Conservation (phyloP, 805 yeast species). For the Kodamaea sagamina region DNA sequence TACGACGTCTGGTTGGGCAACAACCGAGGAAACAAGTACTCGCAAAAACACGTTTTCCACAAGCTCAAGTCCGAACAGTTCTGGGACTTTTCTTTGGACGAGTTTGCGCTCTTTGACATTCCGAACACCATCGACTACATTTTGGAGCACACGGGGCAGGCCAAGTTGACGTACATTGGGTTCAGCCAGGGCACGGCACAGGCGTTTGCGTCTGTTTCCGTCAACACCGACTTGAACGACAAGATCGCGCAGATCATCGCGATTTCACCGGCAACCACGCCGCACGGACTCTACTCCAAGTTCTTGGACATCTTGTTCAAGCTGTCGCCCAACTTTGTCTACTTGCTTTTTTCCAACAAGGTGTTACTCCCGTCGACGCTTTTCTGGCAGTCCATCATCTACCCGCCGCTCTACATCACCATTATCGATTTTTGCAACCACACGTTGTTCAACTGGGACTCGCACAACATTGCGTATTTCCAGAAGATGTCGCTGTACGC, state of each 20-base stretch:
- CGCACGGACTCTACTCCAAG: slow-evolving; percentile 77
- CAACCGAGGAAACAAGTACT: slow-evolving; percentile 90
- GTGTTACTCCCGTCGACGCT: slow-evolving; percentile 74
- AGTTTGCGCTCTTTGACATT: slow-evolving; percentile 86
- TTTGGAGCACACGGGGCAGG: slow-evolving; percentile 45
- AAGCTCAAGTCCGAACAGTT: slow-evolving; percentile 49
- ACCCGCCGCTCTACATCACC: slow-evolving; percentile 72
- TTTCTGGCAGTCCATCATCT: slow-evolving; percentile 77
- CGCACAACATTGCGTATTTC: slow-evolving; percentile 63
- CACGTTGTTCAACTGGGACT: slow-evolving; percentile 77
- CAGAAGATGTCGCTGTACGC: slow-evolving; percentile 83
- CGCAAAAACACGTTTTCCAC: slow-evolving; percentile 65
- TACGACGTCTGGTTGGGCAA: slow-evolving; percentile 96
- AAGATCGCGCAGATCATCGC: slow-evolving; percentile 66
- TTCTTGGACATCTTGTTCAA: slow-evolving; percentile 73
- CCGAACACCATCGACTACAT: slow-evolving; percentile 82
- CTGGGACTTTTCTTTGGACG: slow-evolving; percentile 92
- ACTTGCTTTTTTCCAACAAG: slow-evolving; percentile 68
- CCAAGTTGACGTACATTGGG: slow-evolving; percentile 70
- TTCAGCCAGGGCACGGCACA: slow-evolving; percentile 96
- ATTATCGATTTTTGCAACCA: slow-evolving; percentile 71
- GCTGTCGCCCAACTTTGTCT: slow-evolving; percentile 74
- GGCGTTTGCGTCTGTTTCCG: slow-evolving; percentile 77
- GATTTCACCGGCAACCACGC: slow-evolving; percentile 92
- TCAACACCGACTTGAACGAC: slow-evolving; percentile 62